Evolutionary conservation across 768 basidiomycete species (phyloP), one percentile per base, ranked within the genome.

Genomic region (Calocera cornea): DNA sequence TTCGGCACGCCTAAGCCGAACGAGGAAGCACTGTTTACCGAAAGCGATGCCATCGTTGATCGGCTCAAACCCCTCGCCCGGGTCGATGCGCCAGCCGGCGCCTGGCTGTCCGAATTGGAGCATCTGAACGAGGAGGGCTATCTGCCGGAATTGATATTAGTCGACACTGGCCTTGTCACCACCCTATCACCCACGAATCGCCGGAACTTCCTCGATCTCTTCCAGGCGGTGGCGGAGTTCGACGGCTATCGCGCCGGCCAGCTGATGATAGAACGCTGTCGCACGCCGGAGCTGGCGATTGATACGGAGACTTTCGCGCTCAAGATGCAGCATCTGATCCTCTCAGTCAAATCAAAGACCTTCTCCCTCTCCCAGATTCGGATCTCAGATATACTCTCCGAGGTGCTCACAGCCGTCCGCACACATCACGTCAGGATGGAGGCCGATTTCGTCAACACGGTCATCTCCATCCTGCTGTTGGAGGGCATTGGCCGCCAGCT

Each of bases 381-480:
- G 76, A 97, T 99, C 66, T 88, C 90, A 33, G 95, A 98, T 75
- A 85, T 99, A 69, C 79, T 98, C 34, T 89, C 84, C 2, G 90
- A 95, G 70, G 97, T 98, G 8, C 79, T 99, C 64, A 87, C 79
- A 72, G 85, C 87, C 36, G 95, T 99, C 2, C 81, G 94, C 68
- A 81, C 84, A 71, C 95, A 97, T 76, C 95, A 97, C 74, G 97
- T 98, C 70, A 97, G 92, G 80, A 90, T 99, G 87, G 95, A 99
- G 78, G 93, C 88, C 16, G 97, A 98, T 76, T 99, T 99, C 74
- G 87, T 98, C 74, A 99, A 99, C 77, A 98, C 97, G 0, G 93
- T 99, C 68, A 89, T 99, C 68, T 91, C 90, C 11, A 92, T 97
- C 67, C 77, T 99, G 66, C 76, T 99, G 41, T 79, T 99, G 66